Percentiles rank a stretch among this genome's conserved stretches.
phyloP scores from a whole-genome alignment of 331 rosid genomes.

The Pyrus hybrid region DNA sequence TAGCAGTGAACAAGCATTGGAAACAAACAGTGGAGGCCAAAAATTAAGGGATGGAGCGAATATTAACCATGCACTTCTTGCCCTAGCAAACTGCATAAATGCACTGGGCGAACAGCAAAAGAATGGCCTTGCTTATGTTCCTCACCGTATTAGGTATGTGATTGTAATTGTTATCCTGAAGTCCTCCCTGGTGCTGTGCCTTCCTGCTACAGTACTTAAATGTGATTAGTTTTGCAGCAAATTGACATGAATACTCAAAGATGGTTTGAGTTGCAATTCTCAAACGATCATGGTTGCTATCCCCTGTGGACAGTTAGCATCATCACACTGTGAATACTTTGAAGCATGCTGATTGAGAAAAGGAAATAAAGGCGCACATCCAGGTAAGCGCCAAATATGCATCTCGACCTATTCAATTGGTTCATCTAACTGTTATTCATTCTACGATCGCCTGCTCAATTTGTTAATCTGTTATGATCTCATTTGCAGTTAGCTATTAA shows the following conservation, averaged over 20 bases:
- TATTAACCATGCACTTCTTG: conserved; percentile 62
- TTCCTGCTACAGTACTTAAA: conserved; percentile 10
- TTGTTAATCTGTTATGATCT: background rate
- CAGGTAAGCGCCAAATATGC: conserved; percentile 30
- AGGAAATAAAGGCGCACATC: conserved; percentile 57
- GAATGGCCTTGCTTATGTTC: conserved; percentile 61
- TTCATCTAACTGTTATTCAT: background rate
- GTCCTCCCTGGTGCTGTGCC: background rate
- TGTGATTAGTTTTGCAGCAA: conserved; percentile 35
- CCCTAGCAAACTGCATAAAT: conserved; percentile 60
- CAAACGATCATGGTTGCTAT: conserved; percentile 61
- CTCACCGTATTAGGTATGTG: conserved; percentile 46
- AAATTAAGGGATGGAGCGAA: conserved; percentile 61
- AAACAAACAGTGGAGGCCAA: conserved; percentile 50
- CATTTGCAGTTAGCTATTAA: background rate
- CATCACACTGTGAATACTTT: conserved; percentile 56
- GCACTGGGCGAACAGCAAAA: conserved; percentile 55
- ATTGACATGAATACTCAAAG: conserved; percentile 57
- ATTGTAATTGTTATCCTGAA: background rate
- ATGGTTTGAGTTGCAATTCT: conserved; percentile 58
- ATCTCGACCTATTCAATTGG: background rate
- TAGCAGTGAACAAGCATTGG: conserved; percentile 58
- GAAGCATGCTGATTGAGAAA: conserved; percentile 60
- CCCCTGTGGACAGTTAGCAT: conserved; percentile 45
- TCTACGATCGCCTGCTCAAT: background rate